A percentile compares a stretch with the other conserved stretches of the same genome.
Conservation (phyloP, 352 stramenopile species). For the Phytophthora crassamura region DNA sequence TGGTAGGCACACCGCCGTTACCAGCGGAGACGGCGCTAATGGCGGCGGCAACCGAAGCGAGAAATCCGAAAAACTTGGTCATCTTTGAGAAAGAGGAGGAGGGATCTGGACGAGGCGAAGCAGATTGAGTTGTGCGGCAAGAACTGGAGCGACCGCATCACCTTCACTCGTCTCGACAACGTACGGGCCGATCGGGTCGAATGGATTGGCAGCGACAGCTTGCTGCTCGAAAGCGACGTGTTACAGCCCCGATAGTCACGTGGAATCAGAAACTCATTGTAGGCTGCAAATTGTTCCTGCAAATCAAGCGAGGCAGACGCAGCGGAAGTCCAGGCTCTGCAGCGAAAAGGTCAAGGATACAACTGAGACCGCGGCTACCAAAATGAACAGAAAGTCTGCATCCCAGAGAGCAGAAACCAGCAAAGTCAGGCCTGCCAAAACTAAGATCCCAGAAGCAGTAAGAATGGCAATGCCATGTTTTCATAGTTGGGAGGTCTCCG, state of each 20-base stretch:
- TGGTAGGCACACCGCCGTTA: slow-evolving; percentile 12
- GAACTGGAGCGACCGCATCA: slow-evolving; percentile 2
- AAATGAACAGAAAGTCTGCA: slow-evolving; percentile 23
- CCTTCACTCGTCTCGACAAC: slow-evolving; percentile 19
- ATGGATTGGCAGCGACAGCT: slow-evolving; percentile 10
- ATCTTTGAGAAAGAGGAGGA: slow-evolving; percentile 27
- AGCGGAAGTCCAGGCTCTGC: slow-evolving; percentile 22
- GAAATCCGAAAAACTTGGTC: slow-evolving; percentile 32
- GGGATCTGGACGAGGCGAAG: slow-evolving; percentile 28
- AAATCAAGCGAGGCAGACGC: slow-evolving; percentile 33
- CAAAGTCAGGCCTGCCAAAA: slow-evolving; percentile 27
- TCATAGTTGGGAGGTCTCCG: slow-evolving; percentile 15
- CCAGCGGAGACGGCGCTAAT: slow-evolving; percentile 24
- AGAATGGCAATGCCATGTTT: slow-evolving; percentile 20
- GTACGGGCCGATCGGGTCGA: slow-evolving; percentile 21
- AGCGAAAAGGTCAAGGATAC: slow-evolving; percentile 19
- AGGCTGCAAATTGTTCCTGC: not conserved
- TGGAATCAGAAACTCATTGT: slow-evolving; percentile 24
- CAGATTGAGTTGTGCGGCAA: slow-evolving; percentile 34
- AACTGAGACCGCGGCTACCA: slow-evolving; percentile 26
- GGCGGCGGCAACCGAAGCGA: slow-evolving; percentile 21
- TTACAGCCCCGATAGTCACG: slow-evolving; percentile 26
- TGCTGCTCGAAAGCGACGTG: slow-evolving; percentile 33
- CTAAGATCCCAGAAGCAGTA: slow-evolving; percentile 31
- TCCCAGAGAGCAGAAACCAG: not conserved